Conservation (phyloP, 805 yeast species). For the Metschnikowia anglica region DNA sequence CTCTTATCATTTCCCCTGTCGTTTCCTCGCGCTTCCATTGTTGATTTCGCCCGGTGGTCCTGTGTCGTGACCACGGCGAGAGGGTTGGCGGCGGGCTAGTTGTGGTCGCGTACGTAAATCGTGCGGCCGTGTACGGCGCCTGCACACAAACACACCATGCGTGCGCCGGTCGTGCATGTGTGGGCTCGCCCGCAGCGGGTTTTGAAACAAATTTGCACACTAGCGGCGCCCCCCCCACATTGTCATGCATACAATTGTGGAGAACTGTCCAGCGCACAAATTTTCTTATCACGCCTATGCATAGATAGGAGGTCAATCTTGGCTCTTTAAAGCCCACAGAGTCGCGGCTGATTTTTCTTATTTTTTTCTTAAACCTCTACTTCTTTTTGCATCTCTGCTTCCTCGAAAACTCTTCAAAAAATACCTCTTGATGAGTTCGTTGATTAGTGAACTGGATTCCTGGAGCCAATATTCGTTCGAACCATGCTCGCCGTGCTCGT, state of each 20-base stretch:
- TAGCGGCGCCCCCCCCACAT: conserved; percentile 11
- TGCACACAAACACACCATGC: neutral
- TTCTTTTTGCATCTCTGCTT: neutral
- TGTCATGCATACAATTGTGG: conserved; percentile 10
- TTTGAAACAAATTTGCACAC: neutral
- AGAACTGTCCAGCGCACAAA: conserved; percentile 2
- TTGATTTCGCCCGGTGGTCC: too few relatives aligned
- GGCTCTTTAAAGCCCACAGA: neutral
- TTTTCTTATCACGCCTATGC: neutral
- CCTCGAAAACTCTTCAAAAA: neutral
- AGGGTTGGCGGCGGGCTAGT: too few relatives aligned
- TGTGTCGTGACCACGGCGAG: too few relatives aligned
- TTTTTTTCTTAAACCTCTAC: neutral
- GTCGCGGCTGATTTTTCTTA: neutral
- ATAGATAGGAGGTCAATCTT: neutral
- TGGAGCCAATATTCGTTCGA: conserved; percentile 11
- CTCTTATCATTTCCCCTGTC: too few relatives aligned
- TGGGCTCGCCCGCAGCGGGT: too few relatives aligned
- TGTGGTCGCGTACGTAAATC: too few relatives aligned
- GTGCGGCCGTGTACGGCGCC: too few relatives aligned
- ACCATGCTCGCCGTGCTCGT: conserved; percentile 20
- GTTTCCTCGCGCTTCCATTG: too few relatives aligned
- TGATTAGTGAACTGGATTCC: conserved; percentile 1
- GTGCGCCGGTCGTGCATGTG: neutral
- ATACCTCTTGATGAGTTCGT: neutral